Conservation (phyloP, 768 basidiomycete species). For the Auricularia sp. region DNA sequence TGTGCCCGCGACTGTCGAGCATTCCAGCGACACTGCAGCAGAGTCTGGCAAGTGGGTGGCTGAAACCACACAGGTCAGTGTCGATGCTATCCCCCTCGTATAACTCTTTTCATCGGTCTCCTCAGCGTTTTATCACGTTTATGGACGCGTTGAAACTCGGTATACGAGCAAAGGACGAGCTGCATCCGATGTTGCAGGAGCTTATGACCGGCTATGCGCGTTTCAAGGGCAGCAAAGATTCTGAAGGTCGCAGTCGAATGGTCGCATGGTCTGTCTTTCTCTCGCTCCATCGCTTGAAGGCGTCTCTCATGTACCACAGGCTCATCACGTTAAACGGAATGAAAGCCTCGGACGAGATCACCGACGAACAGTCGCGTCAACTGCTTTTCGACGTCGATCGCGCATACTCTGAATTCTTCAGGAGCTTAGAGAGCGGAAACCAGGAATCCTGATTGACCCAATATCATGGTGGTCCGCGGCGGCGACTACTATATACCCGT, state of each 20-base stretch:
- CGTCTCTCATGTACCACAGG: conserved; percentile 33
- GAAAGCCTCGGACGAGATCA: conserved; percentile 94
- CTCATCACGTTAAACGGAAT: conserved; percentile 93
- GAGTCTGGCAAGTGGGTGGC: conserved; percentile 97
- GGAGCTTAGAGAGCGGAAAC: conserved; percentile 45
- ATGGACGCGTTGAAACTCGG: conserved; percentile 95
- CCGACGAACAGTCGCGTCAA: conserved; percentile 92
- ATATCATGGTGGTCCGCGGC: too few species aligned
- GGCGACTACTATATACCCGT: too few species aligned
- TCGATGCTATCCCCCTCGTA: neutral
- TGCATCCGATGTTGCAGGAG: conserved; percentile 90
- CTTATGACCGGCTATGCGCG: conserved; percentile 90
- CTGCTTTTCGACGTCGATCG: conserved; percentile 95
- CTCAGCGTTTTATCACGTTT: conserved; percentile 91
- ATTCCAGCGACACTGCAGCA: conserved; percentile 83
- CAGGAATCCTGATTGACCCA: neutral
- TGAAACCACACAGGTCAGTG: conserved; percentile 56
- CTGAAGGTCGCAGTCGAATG: conserved; percentile 92
- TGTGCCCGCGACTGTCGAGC: conserved; percentile 94
- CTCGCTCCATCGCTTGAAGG: neutral
- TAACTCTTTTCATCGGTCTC: neutral
- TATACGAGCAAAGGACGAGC: conserved; percentile 91
- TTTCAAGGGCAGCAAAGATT: conserved; percentile 91
- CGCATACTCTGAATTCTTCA: conserved; percentile 89
- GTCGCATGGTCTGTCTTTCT: conserved; percentile 60